Evolutionary conservation across 2,329 filamentous ascomycete genomes (phyloP), one percentile per base, ranked within the genome.

Genomic region (Corinectria fuckeliana): DNA sequence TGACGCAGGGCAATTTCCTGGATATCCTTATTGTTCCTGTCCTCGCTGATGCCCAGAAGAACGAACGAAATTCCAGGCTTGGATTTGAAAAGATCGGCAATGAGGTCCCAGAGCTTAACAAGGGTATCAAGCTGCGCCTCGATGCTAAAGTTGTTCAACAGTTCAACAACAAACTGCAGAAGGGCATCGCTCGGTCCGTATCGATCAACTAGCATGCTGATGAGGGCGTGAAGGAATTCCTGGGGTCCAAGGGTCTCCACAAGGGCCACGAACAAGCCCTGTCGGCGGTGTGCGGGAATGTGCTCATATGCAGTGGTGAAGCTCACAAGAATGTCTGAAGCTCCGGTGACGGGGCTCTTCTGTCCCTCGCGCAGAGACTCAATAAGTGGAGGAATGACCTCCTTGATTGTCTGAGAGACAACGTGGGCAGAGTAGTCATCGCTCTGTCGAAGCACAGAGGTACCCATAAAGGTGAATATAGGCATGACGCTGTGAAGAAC

Each of bases 401-500:
- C 91, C 62, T 93, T 91, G 68, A 99, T 93, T 2, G 95, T 98
- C 80, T 92, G 93, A 69, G 96, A 92, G 58, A 97, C 94, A 28
- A 99, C 94, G 74, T 97, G 92, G 11, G 93, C 93, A 20, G 95
- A 98, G 78, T 97, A 98, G 69, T 98, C 94, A 70, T 99, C 96
- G 68, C 92, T 92, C 77, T 97, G 94, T 48, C 91, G 89, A 49
- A 99, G 84, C 18, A 97, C 89, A 3, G 92, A 97, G 41, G 90
- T 91, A 39, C 94, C 93, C 89, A 98, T 97, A 74, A 98, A 97
- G 0, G 95, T 98, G 78, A 99, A 99, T 51, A 99, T 94, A 11
- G 95, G 95, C 95, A 99, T 99, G 53, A 99, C 92, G 68, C 93
- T 97, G 77, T 99, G 94, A 57, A 99, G 83, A 3, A 99, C 92